phyloP scores from a whole-genome alignment of 176 grass and related monocot species.

The Carex kokanica region DNA sequence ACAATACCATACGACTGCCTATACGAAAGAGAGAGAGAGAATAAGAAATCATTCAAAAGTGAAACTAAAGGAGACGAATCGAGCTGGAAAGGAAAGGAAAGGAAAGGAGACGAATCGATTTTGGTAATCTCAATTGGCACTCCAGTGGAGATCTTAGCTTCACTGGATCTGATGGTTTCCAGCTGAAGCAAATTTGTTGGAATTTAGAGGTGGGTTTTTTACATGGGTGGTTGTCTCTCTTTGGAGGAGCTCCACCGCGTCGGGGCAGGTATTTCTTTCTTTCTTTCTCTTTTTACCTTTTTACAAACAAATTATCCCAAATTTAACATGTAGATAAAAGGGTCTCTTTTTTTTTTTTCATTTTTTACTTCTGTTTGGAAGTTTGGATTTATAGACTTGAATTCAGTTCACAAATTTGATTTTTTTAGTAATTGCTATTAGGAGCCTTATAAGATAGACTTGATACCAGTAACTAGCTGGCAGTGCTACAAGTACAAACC shows the following conservation, averaged over 20 bases:
- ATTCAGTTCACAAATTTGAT: neutral
- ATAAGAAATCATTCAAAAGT: constrained; percentile 9
- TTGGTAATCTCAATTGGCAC: neutral
- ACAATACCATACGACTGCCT: neutral
- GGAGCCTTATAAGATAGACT: neutral
- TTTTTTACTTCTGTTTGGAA: neutral
- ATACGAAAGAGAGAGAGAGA: constrained; percentile 13
- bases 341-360: too few relatives aligned
- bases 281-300: neutral
- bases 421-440: neutral
- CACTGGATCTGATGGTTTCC: constrained; percentile 36
- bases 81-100: constrained; percentile 14
- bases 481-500: neutral
- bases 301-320: neutral
- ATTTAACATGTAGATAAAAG: neutral
- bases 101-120: neutral
- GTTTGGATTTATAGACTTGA: neutral
- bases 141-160: constrained; percentile 13
- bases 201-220: constrained; percentile 35
- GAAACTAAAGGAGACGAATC: constrained; percentile 31
- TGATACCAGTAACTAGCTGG: neutral
- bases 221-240: constrained; percentile 86
- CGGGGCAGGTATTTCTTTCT: constrained; percentile 47
- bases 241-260: constrained; percentile 65
- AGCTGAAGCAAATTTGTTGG: constrained; percentile 22